Conservation (phyloP, 2,329 filamentous ascomycete genomes). For the Ophiocordyceps sinensis region DNA sequence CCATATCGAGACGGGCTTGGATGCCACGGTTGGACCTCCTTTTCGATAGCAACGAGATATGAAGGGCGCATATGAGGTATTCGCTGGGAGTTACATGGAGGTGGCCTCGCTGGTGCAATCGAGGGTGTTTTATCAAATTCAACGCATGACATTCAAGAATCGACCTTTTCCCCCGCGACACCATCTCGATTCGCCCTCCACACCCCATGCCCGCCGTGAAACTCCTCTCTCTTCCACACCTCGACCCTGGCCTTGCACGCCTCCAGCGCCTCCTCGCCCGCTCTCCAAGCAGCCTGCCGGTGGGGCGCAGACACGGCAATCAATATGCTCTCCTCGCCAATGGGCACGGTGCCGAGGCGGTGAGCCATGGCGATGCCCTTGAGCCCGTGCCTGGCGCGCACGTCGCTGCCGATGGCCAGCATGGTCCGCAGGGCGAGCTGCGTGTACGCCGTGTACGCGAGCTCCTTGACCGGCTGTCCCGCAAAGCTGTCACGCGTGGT, state of each 20-base stretch:
- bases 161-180: conserved; percentile 35
- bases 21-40: too few species aligned
- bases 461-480: conserved; percentile 54
- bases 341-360: conserved; percentile 69
- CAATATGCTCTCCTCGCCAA: conserved; percentile 86
- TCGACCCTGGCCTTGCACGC: conserved; percentile 76
- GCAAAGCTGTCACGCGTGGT: conserved; percentile 66
- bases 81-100: too few species aligned
- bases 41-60: too few species aligned
- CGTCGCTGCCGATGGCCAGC: conserved; percentile 42
- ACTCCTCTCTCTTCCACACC: conserved; percentile 90
- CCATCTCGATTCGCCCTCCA: conserved; percentile 86
- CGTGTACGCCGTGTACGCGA: conserved; percentile 63
- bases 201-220: conserved; percentile 60
- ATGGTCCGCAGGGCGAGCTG: conserved; percentile 57
- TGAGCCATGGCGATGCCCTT: conserved; percentile 69
- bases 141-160: conserved; percentile 4
- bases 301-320: conserved; percentile 79
- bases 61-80: too few species aligned
- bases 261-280: conserved; percentile 81
- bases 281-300: conserved; percentile 71
- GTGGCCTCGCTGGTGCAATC: too few species aligned
- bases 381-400: conserved; percentile 48
- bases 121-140: too few species aligned
- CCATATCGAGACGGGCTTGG: too few species aligned